Percentiles rank a stretch among this genome's conserved stretches.
Conservation (phyloP, 1,139 yeast species). For the Lodderomyces parapsilosis region DNA sequence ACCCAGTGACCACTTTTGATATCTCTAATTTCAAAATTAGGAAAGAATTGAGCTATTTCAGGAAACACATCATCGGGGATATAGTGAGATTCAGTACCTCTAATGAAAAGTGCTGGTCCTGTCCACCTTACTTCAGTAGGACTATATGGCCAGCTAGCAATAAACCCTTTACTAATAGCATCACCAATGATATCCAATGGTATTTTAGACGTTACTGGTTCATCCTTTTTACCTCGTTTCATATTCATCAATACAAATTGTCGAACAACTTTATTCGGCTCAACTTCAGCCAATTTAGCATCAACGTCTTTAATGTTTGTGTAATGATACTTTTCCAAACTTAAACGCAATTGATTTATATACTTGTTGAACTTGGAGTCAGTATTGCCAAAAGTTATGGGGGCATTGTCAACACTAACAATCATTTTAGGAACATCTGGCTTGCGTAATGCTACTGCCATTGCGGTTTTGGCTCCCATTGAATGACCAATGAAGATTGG, state of each 20-base stretch:
- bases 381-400: constrained; percentile 61
- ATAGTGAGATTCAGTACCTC: constrained; percentile 76
- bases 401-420: constrained; percentile 88
- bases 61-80: constrained; percentile 85
- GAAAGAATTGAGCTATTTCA: constrained; percentile 75
- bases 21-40: constrained; percentile 70
- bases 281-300: constrained; percentile 59
- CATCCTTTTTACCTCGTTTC: constrained; percentile 43
- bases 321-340: constrained; percentile 44
- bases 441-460: constrained; percentile 76
- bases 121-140: constrained; percentile 54
- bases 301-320: constrained; percentile 68
- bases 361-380: constrained; percentile 63
- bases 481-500: constrained; percentile 88
- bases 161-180: constrained; percentile 57
- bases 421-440: constrained; percentile 65
- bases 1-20: constrained; percentile 92
- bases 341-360: constrained; percentile 58
- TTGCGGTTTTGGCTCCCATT: constrained; percentile 95
- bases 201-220: constrained; percentile 47
- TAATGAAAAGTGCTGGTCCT: constrained; percentile 73
- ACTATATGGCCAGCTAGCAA: constrained; percentile 79
- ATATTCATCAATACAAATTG: constrained; percentile 79
- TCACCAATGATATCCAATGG: constrained; percentile 71
- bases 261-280: constrained; percentile 58